A percentile compares a stretch with the other conserved stretches of the same genome.
Evolutionary conservation across 192 early-diverging fungal species (phyloP).

Genomic region (Gamsiella multidivaricata): DNA sequence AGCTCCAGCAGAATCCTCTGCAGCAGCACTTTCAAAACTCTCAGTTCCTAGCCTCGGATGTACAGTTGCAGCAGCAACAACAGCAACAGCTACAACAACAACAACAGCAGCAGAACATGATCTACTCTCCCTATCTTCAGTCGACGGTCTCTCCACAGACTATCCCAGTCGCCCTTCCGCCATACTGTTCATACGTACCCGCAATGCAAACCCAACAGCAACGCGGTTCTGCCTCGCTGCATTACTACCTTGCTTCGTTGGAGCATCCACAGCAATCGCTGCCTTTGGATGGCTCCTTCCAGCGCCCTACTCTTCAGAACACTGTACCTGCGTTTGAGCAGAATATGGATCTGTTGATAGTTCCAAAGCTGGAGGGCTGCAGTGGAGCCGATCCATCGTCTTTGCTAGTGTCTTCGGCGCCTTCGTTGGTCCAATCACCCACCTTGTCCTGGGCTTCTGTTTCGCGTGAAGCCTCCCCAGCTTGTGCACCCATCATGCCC

Average conservation of each 20-base stretch:
- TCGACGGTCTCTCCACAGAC: not conserved
- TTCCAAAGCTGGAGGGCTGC: not conserved
- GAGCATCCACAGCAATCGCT: constrained; percentile 1
- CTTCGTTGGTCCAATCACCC: constrained; percentile 7
- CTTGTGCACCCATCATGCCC: not conserved
- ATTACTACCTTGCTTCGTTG: not conserved
- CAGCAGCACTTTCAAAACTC: constrained; percentile 4
- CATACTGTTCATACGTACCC: not conserved
- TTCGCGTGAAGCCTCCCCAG: constrained; percentile 14
- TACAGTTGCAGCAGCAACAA: constrained; percentile 7
- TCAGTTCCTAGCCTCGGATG: constrained; percentile 2
- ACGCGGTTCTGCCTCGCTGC: not conserved
- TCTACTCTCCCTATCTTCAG: not conserved
- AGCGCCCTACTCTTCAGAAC: not conserved
- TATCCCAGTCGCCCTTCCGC: not conserved
- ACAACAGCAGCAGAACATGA: not conserved
- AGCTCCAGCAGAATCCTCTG: constrained; percentile 4
- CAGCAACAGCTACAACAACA: constrained; percentile 3
- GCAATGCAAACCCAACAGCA: not conserved
- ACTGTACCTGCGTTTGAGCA: constrained; percentile 6
- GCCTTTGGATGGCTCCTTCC: not conserved
- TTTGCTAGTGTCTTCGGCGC: not conserved
- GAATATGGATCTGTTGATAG: constrained; percentile 12
- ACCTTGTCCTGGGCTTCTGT: constrained; percentile 16
- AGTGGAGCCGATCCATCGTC: not conserved